These are phyloP conservation scores for Prunus mume DNA, from an alignment of 306 rosid species.

Conservation along the genomic window DNA sequence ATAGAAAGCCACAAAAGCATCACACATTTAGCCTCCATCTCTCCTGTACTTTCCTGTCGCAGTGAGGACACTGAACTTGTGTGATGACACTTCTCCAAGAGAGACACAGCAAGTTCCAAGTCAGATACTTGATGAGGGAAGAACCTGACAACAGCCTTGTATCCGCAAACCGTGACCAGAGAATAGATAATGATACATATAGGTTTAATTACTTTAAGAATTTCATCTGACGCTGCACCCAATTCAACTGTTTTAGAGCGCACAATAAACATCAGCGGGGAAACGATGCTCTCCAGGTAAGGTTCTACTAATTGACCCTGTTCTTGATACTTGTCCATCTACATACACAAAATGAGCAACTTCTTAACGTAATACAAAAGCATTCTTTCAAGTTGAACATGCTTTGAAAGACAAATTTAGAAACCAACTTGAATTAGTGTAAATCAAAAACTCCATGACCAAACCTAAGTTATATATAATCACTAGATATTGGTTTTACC, in stretches of 20 bases:
- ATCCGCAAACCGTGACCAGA: slow-evolving; percentile 80
- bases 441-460: not conserved
- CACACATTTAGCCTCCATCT: slow-evolving; percentile 92
- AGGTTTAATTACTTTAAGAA: slow-evolving; percentile 75
- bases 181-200: slow-evolving; percentile 73
- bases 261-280: slow-evolving; percentile 74
- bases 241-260: slow-evolving; percentile 66
- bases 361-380: not conserved
- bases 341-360: slow-evolving; percentile 19
- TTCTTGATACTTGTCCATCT: slow-evolving; percentile 98
- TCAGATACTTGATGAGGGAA: slow-evolving; percentile 97
- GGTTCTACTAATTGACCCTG: slow-evolving; percentile 95
- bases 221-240: slow-evolving; percentile 53
- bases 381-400: not conserved
- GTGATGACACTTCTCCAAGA: slow-evolving; percentile 68
- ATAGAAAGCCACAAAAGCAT: slow-evolving; percentile 89
- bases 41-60: slow-evolving; percentile 89
- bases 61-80: slow-evolving; percentile 50
- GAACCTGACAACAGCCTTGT: slow-evolving; percentile 82
- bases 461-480: not conserved
- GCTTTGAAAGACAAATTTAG: not conserved
- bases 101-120: slow-evolving; percentile 89
- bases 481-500: not conserved
- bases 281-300: slow-evolving; percentile 79
- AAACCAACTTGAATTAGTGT: not conserved